Evolutionary conservation across 345 rosid species (phyloP).

Genomic region (Kandelia obovata): DNA sequence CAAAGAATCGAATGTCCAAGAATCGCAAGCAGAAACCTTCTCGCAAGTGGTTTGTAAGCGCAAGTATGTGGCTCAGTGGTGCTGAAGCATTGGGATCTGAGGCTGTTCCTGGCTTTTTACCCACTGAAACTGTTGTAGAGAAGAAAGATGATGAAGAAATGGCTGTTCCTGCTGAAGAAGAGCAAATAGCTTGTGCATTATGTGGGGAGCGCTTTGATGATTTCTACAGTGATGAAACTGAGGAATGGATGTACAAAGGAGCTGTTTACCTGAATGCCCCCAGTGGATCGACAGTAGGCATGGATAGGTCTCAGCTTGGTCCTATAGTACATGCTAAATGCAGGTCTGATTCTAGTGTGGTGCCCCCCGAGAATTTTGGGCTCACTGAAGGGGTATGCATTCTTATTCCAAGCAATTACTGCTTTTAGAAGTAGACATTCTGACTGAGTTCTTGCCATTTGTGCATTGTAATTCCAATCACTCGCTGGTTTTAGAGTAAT

Average conservation of each 20-base stretch:
- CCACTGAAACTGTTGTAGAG: slow-evolving; percentile 58
- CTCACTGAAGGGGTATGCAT: slow-evolving; percentile 54
- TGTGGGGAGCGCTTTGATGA: slow-evolving; percentile 98
- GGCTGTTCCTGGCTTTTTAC: slow-evolving; percentile 88
- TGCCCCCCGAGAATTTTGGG: slow-evolving; percentile 43
- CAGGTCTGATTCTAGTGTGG: slow-evolving; percentile 76
- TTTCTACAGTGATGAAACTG: slow-evolving; percentile 93
- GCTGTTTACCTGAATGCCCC: slow-evolving; percentile 92
- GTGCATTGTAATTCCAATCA: neutral
- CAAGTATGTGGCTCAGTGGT: slow-evolving; percentile 97
- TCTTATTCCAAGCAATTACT: slow-evolving; percentile 7
- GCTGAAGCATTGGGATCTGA: slow-evolving; percentile 96
- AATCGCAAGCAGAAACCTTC: slow-evolving; percentile 92
- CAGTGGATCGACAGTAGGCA: slow-evolving; percentile 46
- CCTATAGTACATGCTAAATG: slow-evolving; percentile 99
- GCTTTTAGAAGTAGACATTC: neutral
- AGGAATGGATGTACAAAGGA: slow-evolving; percentile 99
- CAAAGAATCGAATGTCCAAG: slow-evolving; percentile 92
- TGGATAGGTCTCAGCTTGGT: slow-evolving; percentile 84
- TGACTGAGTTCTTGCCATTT: neutral
- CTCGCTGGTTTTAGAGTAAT: neutral
- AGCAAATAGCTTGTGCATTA: slow-evolving; percentile 80
- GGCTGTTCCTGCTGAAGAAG: slow-evolving; percentile 99
- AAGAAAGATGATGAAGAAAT: slow-evolving; percentile 86
- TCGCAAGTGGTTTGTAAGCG: slow-evolving; percentile 97